Percentiles rank a stretch among this genome's conserved stretches.
Conservation (phyloP, 2,329 filamentous ascomycete species). For the Aureobasidium sp. region DNA sequence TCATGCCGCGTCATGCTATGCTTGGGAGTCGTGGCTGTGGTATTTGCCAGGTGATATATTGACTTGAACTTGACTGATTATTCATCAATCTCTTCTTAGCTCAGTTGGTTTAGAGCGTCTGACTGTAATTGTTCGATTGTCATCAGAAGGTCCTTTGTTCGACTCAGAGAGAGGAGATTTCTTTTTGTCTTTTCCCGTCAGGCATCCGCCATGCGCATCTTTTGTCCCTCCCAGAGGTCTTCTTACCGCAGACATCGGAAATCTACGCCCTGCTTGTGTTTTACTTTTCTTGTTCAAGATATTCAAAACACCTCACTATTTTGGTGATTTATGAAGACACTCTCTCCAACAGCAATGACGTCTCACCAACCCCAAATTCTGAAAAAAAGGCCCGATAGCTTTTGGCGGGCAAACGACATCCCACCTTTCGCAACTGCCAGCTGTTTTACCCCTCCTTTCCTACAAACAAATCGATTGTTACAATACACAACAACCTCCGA, state of each 20-base stretch:
- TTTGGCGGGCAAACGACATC: neutral
- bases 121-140: constrained; percentile 14
- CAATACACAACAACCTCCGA: neutral
- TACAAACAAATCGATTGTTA: too few relatives aligned
- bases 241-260: too few relatives aligned
- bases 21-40: neutral
- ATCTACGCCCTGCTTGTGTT: too few relatives aligned
- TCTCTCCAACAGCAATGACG: neutral
- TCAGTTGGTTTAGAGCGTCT: constrained; percentile 15
- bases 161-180: constrained; percentile 15
- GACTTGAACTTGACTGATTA: too few relatives aligned
- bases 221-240: too few relatives aligned
- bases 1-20: neutral
- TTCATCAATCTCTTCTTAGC: constrained; percentile 13
- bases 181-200: neutral
- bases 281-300: too few relatives aligned
- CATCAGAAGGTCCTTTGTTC: constrained; percentile 15
- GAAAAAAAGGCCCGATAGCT: constrained; percentile 1
- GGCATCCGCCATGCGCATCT: too few relatives aligned
- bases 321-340: neutral
- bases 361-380: neutral
- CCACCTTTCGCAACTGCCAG: neutral
- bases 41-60: too few relatives aligned
- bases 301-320: neutral
- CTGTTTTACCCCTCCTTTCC: constrained; percentile 4